These are phyloP conservation scores for Triticum dicoccoides DNA, from an alignment of 176 grass and related monocot genomes.

Conservation along the genomic window DNA sequence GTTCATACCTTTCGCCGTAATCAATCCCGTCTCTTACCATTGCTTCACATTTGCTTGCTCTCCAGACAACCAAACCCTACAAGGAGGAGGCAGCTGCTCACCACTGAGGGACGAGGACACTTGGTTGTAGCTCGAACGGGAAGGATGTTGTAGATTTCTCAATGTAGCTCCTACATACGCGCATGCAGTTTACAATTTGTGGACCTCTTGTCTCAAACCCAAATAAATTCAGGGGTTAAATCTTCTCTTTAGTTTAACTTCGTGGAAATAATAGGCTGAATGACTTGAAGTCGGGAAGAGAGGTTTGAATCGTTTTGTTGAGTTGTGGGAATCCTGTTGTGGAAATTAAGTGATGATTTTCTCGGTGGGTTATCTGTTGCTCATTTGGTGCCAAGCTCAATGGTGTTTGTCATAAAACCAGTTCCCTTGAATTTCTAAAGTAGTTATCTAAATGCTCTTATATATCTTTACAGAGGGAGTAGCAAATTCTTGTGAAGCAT, in stretches of 20 bases:
- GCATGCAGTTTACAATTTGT: conserved; percentile 22
- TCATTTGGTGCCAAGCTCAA: too few relatives aligned
- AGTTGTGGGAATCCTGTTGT: neutral
- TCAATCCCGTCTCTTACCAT: neutral
- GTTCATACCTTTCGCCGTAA: neutral
- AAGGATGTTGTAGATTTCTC: neutral
- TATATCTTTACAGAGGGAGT: too few relatives aligned
- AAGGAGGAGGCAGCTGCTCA: conserved; percentile 46
- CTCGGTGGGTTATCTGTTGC: too few relatives aligned
- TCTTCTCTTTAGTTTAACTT: neutral
- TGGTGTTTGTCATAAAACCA: too few relatives aligned
- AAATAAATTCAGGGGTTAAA: neutral
- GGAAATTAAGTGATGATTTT: too few relatives aligned
- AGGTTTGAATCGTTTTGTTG: neutral
- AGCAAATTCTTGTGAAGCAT: too few relatives aligned
- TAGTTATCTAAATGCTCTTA: too few relatives aligned
- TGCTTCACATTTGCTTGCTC: neutral
- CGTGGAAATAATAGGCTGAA: conserved; percentile 10
- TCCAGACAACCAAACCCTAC: conserved; percentile 40
- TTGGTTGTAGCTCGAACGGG: neutral
- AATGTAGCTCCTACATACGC: neutral
- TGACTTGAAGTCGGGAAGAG: conserved; percentile 16
- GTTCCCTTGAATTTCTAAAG: too few relatives aligned
- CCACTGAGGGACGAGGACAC: conserved; percentile 10
- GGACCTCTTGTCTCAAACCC: conserved; percentile 14